Evolutionary conservation across 1,139 yeast species (phyloP), one percentile per base, ranked within the genome.

Genomic region (Hyphopichia wangnamkhiaoensis): DNA sequence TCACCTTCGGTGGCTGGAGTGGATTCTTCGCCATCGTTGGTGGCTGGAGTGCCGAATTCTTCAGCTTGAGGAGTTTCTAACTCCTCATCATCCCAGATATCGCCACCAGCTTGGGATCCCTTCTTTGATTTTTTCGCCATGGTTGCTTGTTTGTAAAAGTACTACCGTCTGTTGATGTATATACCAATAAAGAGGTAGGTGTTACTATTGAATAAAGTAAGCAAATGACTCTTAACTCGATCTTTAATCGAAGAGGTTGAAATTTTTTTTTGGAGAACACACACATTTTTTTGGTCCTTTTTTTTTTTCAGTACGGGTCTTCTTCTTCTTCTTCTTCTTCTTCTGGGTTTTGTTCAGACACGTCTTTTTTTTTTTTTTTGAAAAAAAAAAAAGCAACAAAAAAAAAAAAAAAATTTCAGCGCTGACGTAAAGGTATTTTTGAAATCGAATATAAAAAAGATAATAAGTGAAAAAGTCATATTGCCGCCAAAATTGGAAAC

Each of bases 81-180:
- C 5, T 85, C 96, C 45, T 88, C 95, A n/a, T 71, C 76, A 43
- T 86, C 96, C 93, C 94, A 86, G 70, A 80, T 76, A 57, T 82
- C 91, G 41, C 80, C 84, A 40, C 80, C 85, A 29, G 69, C 60
- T 48, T 74, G 69, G 42, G 58, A 61, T 47, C 69, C 72, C 60
- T 75, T 73, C 70, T 75, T 79, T 49, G 75, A 71, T 62, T 81
- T 81, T 53, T 69, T 71, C 45, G 67, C 78, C 77, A 72, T 72
- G n/a, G n/a, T n/a, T n/a, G n/a, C n/a, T n/a, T n/a, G n/a, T 18
- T 40, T 53, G 20, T 33, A 32, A 27, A 5, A 17, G 4, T 23
- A 15, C 29, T 27, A 28, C 5, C 7, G 23, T n/a, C 10, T 14
- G 15, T 27, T 31, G 26, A 19, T 29, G 12, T 12, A 10, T 13